Evolutionary conservation across 2,329 filamentous ascomycete species (phyloP).

Genomic region (Cladosporium sphaerospermum): DNA sequence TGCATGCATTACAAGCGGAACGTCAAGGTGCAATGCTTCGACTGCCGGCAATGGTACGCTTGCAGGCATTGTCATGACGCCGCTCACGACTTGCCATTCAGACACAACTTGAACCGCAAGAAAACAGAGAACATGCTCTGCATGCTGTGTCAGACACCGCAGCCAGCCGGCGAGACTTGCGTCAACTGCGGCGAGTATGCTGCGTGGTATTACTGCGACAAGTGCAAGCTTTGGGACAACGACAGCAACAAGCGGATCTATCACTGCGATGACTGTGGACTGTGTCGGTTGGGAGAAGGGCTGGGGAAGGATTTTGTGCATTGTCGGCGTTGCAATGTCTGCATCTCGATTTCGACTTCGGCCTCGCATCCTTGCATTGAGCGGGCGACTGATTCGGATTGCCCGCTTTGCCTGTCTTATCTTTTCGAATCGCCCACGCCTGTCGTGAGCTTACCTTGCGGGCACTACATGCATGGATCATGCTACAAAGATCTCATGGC

Average conservation of each 20-base stretch:
- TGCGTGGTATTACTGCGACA: slow-evolving; percentile 85
- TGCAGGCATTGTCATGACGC: slow-evolving; percentile 96
- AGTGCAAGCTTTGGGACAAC: slow-evolving; percentile 97
- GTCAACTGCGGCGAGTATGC: slow-evolving; percentile 67
- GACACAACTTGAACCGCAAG: slow-evolving; percentile 60
- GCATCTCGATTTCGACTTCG: slow-evolving; percentile 82
- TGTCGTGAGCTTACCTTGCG: slow-evolving; percentile 91
- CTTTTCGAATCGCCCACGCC: slow-evolving; percentile 86
- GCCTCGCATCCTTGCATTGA: slow-evolving; percentile 90
- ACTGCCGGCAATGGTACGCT: slow-evolving; percentile 87
- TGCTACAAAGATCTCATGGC: slow-evolving; percentile 87
- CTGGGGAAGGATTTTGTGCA: slow-evolving; percentile 96
- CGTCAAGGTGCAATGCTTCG: slow-evolving; percentile 88
- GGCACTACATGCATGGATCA: slow-evolving; percentile 86
- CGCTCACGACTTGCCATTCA: slow-evolving; percentile 51
- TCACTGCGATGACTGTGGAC: slow-evolving; percentile 92
- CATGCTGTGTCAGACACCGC: slow-evolving; percentile 85
- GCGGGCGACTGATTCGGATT: slow-evolving; percentile 88
- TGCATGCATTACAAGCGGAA: slow-evolving; percentile 93
- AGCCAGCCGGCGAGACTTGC: slow-evolving; percentile 74
- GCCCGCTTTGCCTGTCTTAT: slow-evolving; percentile 93
- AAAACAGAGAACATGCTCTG: slow-evolving; percentile 95
- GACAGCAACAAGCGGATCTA: slow-evolving; percentile 87
- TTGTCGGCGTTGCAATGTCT: slow-evolving; percentile 95
- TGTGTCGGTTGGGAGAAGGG: slow-evolving; percentile 84